Evolutionary conservation across 1,284 basidiomycete genomes (phyloP).

Genomic region (Volvariella volvacea): DNA sequence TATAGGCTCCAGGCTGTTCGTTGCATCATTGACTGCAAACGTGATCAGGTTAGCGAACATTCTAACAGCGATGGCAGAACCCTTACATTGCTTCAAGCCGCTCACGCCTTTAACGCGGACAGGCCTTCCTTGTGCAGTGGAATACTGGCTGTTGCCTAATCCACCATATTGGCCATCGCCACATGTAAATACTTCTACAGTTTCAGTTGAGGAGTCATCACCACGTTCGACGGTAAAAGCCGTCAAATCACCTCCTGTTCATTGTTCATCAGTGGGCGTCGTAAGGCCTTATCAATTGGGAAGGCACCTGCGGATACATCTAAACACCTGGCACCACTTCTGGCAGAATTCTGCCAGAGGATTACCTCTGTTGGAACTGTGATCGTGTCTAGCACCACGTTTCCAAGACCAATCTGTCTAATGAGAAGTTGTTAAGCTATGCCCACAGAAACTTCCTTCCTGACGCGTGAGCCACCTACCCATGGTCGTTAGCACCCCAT

Average conservation of each 20-base stretch:
- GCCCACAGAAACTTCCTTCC: background rate
- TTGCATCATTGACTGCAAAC: constrained; percentile 59
- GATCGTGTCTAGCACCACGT: constrained; percentile 65
- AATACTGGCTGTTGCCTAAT: constrained; percentile 77
- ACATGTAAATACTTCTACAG: constrained; percentile 71
- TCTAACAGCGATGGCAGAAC: constrained; percentile 2
- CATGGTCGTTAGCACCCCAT: constrained; percentile 84
- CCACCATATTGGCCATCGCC: constrained; percentile 86
- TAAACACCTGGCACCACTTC: constrained; percentile 41
- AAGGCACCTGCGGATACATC: constrained; percentile 59
- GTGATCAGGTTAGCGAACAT: constrained; percentile 4
- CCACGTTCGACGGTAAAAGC: constrained; percentile 72
- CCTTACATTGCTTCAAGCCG: constrained; percentile 78
- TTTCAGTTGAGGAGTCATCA: constrained; percentile 30
- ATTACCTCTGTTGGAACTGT: constrained; percentile 84
- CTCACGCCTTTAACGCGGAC: constrained; percentile 77
- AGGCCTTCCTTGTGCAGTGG: constrained; percentile 68
- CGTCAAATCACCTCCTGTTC: constrained; percentile 68
- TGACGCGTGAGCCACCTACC: too few relatives aligned
- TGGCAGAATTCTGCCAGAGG: constrained; percentile 44
- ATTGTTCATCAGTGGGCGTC: background rate
- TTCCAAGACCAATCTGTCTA: constrained; percentile 76
- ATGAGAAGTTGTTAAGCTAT: constrained; percentile 6
- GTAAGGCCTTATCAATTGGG: background rate
- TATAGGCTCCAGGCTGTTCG: constrained; percentile 59